Evolutionary conservation across 768 basidiomycete species (phyloP).

Genomic region (Pleurotus tuber-regium): DNA sequence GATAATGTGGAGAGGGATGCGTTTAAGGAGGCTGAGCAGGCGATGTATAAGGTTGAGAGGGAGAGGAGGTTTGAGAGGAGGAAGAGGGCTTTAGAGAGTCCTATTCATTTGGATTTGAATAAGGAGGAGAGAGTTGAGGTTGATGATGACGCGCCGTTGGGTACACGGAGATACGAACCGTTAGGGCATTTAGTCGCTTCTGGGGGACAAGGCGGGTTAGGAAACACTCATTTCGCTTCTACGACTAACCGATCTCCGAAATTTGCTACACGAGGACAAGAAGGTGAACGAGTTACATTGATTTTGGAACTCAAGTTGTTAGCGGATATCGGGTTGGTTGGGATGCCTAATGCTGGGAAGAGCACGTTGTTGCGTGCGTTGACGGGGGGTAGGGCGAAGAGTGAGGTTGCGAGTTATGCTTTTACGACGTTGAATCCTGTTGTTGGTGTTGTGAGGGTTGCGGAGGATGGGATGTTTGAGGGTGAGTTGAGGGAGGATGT

Average conservation of each 20-base stretch:
- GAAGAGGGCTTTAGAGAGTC: conserved; percentile 36
- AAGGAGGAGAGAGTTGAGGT: conserved; percentile 40
- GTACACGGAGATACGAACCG: conserved; percentile 48
- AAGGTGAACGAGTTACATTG: conserved; percentile 78
- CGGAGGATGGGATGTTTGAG: conserved; percentile 74
- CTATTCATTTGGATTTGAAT: conserved; percentile 63
- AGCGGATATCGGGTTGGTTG: conserved; percentile 94
- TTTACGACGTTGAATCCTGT: conserved; percentile 97
- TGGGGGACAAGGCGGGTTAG: conserved; percentile 81
- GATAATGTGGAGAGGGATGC: conserved; percentile 59
- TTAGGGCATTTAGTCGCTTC: conserved; percentile 65
- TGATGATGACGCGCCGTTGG: conserved; percentile 60
- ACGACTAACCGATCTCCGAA: conserved; percentile 76
- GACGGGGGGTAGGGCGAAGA: conserved; percentile 81
- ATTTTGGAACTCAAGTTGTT: conserved; percentile 89
- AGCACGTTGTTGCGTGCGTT: conserved; percentile 89
- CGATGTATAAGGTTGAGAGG: conserved; percentile 59
- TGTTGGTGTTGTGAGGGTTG: conserved; percentile 84
- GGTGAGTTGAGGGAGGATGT: conserved; percentile 47
- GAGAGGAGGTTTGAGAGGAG: conserved; percentile 48
- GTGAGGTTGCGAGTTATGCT: conserved; percentile 85
- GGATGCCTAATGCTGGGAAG: conserved; percentile 93
- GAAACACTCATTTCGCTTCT: conserved; percentile 84
- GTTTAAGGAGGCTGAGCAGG: conserved; percentile 71
- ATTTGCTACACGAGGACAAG: conserved; percentile 76